Evolutionary conservation across 805 yeast genomes (phyloP).

Genomic region (Wickerhamiella australiensis): DNA sequence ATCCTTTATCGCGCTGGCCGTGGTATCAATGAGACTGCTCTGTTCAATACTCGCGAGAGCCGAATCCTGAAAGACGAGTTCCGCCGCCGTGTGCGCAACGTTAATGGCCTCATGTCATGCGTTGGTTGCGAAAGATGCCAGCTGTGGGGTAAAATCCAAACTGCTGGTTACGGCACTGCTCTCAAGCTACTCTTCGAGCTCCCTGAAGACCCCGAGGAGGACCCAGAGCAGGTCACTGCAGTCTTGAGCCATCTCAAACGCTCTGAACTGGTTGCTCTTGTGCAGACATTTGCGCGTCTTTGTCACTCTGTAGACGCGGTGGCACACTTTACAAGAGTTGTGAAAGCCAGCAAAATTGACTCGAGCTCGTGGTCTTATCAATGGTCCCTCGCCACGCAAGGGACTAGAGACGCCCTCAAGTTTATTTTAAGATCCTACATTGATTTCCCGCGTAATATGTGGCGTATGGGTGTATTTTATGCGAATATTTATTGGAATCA

Average conservation of each 20-base stretch:
- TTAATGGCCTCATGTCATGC: conserved; percentile 91
- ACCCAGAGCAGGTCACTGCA: conserved; percentile 35
- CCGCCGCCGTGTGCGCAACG: conserved; percentile 73
- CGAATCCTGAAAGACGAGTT: conserved; percentile 66
- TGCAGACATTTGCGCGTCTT: conserved; percentile 86
- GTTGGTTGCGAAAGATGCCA: conserved; percentile 97
- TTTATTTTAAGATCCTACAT: conserved; percentile 58
- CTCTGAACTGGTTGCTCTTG: conserved; percentile 76
- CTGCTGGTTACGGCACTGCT: conserved; percentile 96
- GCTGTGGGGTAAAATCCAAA: conserved; percentile 95
- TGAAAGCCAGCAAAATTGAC: conserved; percentile 16
- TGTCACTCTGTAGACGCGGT: conserved; percentile 74
- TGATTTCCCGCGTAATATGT: conserved; percentile 54
- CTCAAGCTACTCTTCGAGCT: conserved; percentile 78
- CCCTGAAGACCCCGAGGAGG: conserved; percentile 38
- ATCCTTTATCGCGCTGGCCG: conserved; percentile 24
- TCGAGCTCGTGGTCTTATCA: conserved; percentile 30
- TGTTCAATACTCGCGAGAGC: conserved; percentile 34
- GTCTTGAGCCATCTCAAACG: conserved; percentile 49
- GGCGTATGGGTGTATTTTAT: conserved; percentile 38
- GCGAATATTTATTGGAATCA: conserved; percentile 54
- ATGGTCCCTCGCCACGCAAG: conserved; percentile 39
- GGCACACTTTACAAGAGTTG: conserved; percentile 40
- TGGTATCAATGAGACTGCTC: conserved; percentile 40
- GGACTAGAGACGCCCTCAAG: conserved; percentile 45